These are phyloP conservation scores for Euphrasia confusa DNA, from an alignment of 257 asterid genomes.

Conservation along the genomic window DNA sequence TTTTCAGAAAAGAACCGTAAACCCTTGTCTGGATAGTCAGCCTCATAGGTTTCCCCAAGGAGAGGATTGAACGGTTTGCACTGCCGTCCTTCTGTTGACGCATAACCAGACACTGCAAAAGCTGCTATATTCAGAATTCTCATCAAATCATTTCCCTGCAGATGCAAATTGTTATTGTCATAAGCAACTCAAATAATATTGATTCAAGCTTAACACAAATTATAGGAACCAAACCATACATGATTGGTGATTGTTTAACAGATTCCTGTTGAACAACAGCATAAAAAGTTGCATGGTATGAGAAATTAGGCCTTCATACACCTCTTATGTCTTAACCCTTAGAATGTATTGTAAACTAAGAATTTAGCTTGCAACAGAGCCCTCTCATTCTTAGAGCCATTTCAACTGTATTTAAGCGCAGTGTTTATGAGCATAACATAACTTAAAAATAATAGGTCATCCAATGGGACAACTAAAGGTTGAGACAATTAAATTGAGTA, in stretches of 20 bases:
- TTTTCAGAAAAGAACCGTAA: constrained; percentile 90
- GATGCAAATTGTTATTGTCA: constrained; percentile 23
- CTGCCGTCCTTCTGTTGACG: constrained; percentile 96
- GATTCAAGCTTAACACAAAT: background rate
- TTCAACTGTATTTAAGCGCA: background rate
- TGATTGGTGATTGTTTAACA: background rate
- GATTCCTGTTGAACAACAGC: background rate
- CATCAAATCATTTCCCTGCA: constrained; percentile 96
- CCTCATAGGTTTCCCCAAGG: constrained; percentile 98
- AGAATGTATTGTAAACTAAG: background rate
- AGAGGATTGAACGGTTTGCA: constrained; percentile 99
- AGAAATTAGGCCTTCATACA: background rate
- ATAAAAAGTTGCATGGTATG: background rate
- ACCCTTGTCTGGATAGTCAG: constrained; percentile 98
- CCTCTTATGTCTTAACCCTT: background rate
- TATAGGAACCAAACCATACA: background rate
- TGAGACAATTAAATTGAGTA: background rate
- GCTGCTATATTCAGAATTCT: constrained; percentile 92
- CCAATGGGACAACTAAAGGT: background rate
- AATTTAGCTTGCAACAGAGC: constrained; percentile 2
- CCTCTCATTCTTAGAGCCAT: background rate
- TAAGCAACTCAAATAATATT: constrained; percentile 4
- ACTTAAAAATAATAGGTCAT: background rate
- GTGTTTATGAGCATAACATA: background rate
- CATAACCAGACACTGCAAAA: constrained; percentile 98